Conservation (phyloP, 805 yeast species). For the Lachancea sp. region DNA sequence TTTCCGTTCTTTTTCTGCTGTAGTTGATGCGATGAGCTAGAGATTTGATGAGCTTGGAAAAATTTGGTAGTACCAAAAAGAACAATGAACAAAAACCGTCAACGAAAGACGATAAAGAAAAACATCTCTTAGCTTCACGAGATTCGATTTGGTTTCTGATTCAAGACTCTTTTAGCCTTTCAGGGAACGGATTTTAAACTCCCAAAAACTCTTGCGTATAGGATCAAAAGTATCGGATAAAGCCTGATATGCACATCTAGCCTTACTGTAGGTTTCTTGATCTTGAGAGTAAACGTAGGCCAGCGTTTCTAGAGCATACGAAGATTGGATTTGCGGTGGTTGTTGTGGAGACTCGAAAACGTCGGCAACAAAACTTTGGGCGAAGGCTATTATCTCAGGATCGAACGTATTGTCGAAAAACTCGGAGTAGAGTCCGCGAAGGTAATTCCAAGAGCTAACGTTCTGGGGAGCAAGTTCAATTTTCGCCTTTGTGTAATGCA, state of each 20-base stretch:
- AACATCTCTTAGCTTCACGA: background rate
- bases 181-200: slow-evolving; percentile 32
- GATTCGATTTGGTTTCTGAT: too few species aligned
- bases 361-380: slow-evolving; percentile 36
- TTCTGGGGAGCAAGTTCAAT: slow-evolving; percentile 70
- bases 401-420: slow-evolving; percentile 26
- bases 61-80: background rate
- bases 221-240: slow-evolving; percentile 53
- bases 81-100: background rate
- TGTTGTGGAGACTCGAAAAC: slow-evolving; percentile 11
- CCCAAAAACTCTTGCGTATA: slow-evolving; percentile 59
- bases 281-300: slow-evolving; percentile 42
- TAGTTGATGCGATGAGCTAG: slow-evolving; percentile 12
- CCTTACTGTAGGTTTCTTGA: slow-evolving; percentile 28
- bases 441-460: slow-evolving; percentile 80
- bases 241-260: slow-evolving; percentile 43
- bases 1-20: background rate
- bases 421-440: slow-evolving; percentile 48
- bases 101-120: background rate
- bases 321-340: slow-evolving; percentile 37
- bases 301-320: slow-evolving; percentile 58
- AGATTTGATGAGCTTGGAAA: slow-evolving; percentile 25
- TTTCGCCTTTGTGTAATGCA: slow-evolving; percentile 42
- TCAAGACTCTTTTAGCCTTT: background rate
- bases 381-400: slow-evolving; percentile 40